phyloP scores from a whole-genome alignment of 305 asterid species.

The Plantago lanceolata region DNA sequence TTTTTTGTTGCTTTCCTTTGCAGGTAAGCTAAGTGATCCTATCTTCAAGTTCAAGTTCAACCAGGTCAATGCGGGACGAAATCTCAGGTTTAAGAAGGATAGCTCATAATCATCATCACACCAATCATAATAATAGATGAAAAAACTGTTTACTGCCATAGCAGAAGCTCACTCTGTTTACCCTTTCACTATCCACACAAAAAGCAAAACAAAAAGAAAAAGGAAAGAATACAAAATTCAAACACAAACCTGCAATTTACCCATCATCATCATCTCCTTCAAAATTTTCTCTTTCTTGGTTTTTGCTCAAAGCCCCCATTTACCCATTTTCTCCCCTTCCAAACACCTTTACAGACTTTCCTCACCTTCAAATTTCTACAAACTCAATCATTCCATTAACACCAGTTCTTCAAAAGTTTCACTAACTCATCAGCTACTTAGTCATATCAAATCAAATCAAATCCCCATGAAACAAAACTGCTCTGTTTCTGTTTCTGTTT shows the following conservation, averaged over 20 bases:
- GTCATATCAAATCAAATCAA: conserved; percentile 21
- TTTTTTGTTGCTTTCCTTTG: too few relatives aligned
- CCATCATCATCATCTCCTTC: conserved; percentile 22
- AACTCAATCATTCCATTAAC: conserved; percentile 48
- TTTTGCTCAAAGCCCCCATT: conserved; percentile 40
- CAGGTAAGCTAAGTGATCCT: too few relatives aligned
- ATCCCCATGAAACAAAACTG: conserved; percentile 15
- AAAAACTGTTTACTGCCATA: too few relatives aligned
- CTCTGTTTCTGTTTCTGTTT: not conserved
- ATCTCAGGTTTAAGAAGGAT: too few relatives aligned
- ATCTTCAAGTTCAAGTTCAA: too few relatives aligned
- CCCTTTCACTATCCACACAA: conserved; percentile 20
- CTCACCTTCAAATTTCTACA: conserved; percentile 30
- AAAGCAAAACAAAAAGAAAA: conserved; percentile 24
- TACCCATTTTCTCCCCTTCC: conserved; percentile 23
- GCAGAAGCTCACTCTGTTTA: too few relatives aligned
- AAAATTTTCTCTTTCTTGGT: conserved; percentile 36
- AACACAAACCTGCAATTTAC: conserved; percentile 2
- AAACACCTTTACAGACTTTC: conserved; percentile 15
- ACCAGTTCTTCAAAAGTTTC: conserved; percentile 26
- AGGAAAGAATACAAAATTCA: conserved; percentile 23
- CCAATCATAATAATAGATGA: too few relatives aligned
- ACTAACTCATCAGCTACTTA: conserved; percentile 20
- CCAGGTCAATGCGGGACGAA: too few relatives aligned
- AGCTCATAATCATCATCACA: too few relatives aligned